Percentiles rank a stretch among this genome's conserved stretches.
phyloP scores from a whole-genome alignment of 2,329 filamentous ascomycete genomes.

The Magnaporthiopsis poae region DNA sequence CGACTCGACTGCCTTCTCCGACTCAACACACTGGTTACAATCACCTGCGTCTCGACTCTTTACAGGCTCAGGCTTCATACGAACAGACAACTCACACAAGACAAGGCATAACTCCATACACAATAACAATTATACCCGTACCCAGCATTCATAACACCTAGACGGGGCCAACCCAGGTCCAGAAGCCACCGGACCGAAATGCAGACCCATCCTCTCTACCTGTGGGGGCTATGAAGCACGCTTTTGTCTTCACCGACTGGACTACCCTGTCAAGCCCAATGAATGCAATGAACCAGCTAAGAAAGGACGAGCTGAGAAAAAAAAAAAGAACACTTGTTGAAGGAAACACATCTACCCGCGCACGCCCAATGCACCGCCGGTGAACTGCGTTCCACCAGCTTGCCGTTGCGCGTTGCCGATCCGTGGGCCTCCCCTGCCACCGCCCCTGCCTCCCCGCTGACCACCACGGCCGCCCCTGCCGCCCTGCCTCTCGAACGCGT shows the following conservation, averaged over 20 bases:
- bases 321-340: not conserved
- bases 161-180: constrained; percentile 3
- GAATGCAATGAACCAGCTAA: constrained; percentile 5
- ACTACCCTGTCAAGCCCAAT: constrained; percentile 4
- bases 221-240: constrained; percentile 2
- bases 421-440: constrained; percentile 52
- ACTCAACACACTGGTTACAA: not conserved
- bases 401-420: constrained; percentile 52
- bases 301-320: not conserved
- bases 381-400: constrained; percentile 68
- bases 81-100: not conserved
- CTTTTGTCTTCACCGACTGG: constrained; percentile 8
- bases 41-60: not conserved
- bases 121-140: constrained; percentile 7
- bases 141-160: constrained; percentile 8
- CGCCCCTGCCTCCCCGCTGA: constrained; percentile 52
- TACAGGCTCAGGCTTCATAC: not conserved
- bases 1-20: not conserved
- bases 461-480: constrained; percentile 63
- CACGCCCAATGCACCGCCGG: constrained; percentile 67
- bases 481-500: constrained; percentile 88
- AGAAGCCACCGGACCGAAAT: constrained; percentile 3
- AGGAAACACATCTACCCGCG: constrained; percentile 35
- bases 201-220: constrained; percentile 2
- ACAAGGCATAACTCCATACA: not conserved